phyloP scores from a whole-genome alignment of 2,329 filamentous ascomycete genomes.

The Neofusicoccum laricinum region DNA sequence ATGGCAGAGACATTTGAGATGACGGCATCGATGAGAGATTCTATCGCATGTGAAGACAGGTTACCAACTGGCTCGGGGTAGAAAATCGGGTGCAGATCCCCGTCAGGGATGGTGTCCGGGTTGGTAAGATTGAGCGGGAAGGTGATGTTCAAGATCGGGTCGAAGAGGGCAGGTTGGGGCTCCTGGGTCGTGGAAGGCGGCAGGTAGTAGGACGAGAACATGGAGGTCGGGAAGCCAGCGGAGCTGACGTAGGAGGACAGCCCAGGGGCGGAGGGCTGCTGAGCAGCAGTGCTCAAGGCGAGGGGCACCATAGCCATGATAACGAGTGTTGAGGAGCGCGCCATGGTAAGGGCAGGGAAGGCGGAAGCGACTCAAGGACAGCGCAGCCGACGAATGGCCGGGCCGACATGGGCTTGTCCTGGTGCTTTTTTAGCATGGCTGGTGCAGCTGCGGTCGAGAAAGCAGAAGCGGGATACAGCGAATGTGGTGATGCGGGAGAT shows the following conservation, averaged over 20 bases:
- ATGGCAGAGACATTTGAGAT: slow-evolving; percentile 47
- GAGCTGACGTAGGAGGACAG: slow-evolving; percentile 41
- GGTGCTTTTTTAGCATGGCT: background rate
- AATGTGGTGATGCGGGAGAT: background rate
- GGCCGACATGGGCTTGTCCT: background rate
- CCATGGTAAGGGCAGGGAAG: background rate
- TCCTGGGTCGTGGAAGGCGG: slow-evolving; percentile 45
- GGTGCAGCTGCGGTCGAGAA: background rate
- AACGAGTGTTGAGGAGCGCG: background rate
- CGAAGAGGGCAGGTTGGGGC: slow-evolving; percentile 53
- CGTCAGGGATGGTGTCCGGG: slow-evolving; percentile 50
- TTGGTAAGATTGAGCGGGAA: slow-evolving; percentile 55
- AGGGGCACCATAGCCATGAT: slow-evolving; percentile 39
- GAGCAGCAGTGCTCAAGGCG: background rate
- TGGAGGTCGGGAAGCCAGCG: slow-evolving; percentile 50
- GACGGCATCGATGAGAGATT: slow-evolving; percentile 43
- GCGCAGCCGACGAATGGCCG: background rate
- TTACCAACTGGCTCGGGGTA: slow-evolving; percentile 49
- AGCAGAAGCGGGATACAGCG: background rate
- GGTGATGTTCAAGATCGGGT: slow-evolving; percentile 54
- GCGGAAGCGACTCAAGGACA: background rate
- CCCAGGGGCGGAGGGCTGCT: slow-evolving; percentile 28
- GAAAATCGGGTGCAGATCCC: slow-evolving; percentile 49
- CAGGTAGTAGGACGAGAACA: slow-evolving; percentile 51
- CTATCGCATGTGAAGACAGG: slow-evolving; percentile 39